A percentile compares a stretch with the other conserved stretches of the same genome.
phyloP scores from a whole-genome alignment of 306 rosid species.

The Arachis stenosperma region DNA sequence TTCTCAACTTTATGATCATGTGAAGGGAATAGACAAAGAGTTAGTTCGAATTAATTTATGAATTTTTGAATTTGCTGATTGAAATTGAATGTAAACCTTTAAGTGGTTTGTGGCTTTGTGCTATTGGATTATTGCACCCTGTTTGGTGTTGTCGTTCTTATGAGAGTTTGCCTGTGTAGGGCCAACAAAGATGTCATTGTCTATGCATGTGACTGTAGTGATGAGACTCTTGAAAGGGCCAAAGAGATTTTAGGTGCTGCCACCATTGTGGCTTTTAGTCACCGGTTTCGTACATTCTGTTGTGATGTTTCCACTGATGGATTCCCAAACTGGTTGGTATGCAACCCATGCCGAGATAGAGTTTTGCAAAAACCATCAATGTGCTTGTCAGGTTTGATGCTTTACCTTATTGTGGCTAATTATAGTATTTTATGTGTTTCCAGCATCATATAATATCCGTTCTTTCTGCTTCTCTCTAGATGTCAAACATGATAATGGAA shows the following conservation, averaged over 20 bases:
- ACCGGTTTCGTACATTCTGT: constrained; percentile 69
- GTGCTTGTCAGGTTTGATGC: constrained; percentile 55
- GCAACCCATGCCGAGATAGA: constrained; percentile 55
- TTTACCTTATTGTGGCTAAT: constrained; percentile 30
- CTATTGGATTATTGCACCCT: constrained; percentile 8
- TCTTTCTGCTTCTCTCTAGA: constrained; percentile 45
- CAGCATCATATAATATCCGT: constrained; percentile 4
- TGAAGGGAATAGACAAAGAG: background rate
- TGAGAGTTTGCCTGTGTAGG: constrained; percentile 49
- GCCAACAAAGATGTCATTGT: constrained; percentile 64
- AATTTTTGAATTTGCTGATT: constrained; percentile 15
- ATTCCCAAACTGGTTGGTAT: constrained; percentile 79
- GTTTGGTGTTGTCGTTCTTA: constrained; percentile 12
- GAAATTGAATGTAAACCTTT: constrained; percentile 19
- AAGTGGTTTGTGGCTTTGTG: constrained; percentile 6
- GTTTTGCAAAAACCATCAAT: constrained; percentile 34
- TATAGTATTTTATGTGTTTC: constrained; percentile 20
- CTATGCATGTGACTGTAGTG: constrained; percentile 90
- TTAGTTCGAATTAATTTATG: background rate
- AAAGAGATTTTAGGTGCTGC: constrained; percentile 57
- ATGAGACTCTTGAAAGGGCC: constrained; percentile 68
- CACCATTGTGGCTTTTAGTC: constrained; percentile 29
- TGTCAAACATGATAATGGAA: constrained; percentile 41
- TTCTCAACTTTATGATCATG: background rate
- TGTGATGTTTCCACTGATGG: constrained; percentile 66